Base-by-base conservation (phyloP, 2,329 filamentous ascomycete genomes). In the Colletotrichum tanaceti region DNA sequence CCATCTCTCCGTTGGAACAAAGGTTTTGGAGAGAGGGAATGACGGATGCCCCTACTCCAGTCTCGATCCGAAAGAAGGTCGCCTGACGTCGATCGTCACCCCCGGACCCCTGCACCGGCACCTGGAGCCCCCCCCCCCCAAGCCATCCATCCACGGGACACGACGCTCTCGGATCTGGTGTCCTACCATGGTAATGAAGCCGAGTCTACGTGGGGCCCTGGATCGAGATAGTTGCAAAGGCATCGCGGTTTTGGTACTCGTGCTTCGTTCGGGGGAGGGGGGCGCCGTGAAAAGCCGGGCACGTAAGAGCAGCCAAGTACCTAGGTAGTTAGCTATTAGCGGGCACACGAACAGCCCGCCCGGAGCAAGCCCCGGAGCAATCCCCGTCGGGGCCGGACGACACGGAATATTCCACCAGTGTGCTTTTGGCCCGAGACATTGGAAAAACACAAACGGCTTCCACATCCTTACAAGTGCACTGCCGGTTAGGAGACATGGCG, bases 31-130 rank as follows among this genome's bases (percentile, higher is more conserved):
- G 20, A 22, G 44, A 18, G 28, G 16, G 32, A 57, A 9, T 32
- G 7, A 9, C 28, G 35, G 6, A 9, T 18, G 9, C 22, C 49
- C 22, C 54, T 24, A 32, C 62, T 44, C 44, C 55, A n/a, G n/a
- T n/a, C n/a, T n/a, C n/a, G n/a, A 46, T 52, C 55, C 50, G 18
- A 46, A 65, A 55, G 16, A 22, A 57, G 65, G 65, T 68, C 65
- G 62, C 50, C 62, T 68, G 65, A 68, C 44, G 62, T 41, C n/a
- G 50, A 68, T 61, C 62, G 32, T 41, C 55, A 49, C 43, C 62
- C 28, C 65, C 50, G 44, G 62, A 68, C 65, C 65, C 65, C 35
- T 60, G 65, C 47, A 57, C 55, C 62, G 62, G 62, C 49, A 68
- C 62, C 61, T 58, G 43, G n/a, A n/a, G n/a, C n/a, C n/a, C n/a